Base-by-base conservation (phyloP, 1,139 yeast species). In the Pichia sp. region DNA sequence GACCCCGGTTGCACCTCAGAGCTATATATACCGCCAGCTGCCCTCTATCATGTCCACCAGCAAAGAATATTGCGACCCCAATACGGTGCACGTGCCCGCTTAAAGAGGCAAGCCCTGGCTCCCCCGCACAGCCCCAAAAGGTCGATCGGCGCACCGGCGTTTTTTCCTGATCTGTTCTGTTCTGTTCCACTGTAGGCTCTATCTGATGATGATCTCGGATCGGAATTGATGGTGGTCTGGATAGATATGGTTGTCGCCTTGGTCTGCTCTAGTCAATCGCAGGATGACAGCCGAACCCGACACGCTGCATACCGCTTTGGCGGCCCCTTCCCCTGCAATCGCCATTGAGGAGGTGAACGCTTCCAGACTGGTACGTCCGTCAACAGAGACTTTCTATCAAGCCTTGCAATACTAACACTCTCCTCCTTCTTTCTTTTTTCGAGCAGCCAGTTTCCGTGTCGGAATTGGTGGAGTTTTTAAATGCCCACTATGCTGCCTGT, bases 401-500 rank as follows among this genome's bases (percentile, higher is more conserved):
- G n/a, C n/a, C 29, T 27, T 27, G 29, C 14, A 27, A 14, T 33
- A 24, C 41, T 33, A 10, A 16, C 27, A 12, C 12, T 16, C 10
- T 34, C 10, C 6, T 31, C 43, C 12, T 6, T 34, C 8, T 34
- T 16, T 16, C 3, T 14, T 12, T 20, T 7, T 24, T 29, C 27
- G 17, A 31, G 17, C 43, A 40, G 46, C 51, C 57, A 29, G 41
- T 54, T 1, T 17, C 47, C 3, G 38, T 24, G 20, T 7, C 27
- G 12, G 50, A 51, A 30, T 34, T 54, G 3, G 9, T 30, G 9
- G 51, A 48, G 6, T 48, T 48, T 20, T 14, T 48, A 6, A 27
- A 38, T 20, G 2, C 50, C 20, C 27, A 10, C 2, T 38, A 17
- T n/a, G 17, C n/a, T 24, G 29, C 40, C 7, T 20, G 47, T 5